phyloP scores from a whole-genome alignment of 768 basidiomycete genomes.

The Suillus hirtellus region DNA sequence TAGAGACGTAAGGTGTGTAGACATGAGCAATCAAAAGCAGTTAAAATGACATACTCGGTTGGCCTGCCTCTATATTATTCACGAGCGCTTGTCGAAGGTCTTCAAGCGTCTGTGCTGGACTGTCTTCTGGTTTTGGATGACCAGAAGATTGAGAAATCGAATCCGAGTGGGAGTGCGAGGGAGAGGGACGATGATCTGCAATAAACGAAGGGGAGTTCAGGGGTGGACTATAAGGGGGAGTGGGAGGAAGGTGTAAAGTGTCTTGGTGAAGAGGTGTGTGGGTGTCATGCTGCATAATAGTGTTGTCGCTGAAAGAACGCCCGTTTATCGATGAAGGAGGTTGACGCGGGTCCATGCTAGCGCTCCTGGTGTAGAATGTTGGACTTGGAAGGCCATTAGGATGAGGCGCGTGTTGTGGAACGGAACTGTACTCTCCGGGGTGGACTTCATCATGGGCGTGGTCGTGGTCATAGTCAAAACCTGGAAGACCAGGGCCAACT shows the following conservation, averaged over 20 bases:
- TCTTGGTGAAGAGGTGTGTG: conserved; percentile 2
- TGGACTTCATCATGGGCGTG: conserved; percentile 7
- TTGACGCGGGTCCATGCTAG: conserved; percentile 7
- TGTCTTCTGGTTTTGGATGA: conserved; percentile 11
- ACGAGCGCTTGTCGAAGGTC: conserved; percentile 21
- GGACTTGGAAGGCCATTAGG: neutral
- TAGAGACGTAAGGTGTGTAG: conserved; percentile 1
- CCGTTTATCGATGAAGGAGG: neutral
- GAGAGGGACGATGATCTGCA: conserved; percentile 3
- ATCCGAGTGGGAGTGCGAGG: neutral
- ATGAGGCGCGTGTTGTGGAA: neutral
- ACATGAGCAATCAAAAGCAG: neutral
- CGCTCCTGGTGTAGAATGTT: conserved; percentile 3
- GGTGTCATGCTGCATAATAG: conserved; percentile 11
- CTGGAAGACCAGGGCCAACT: conserved; percentile 24
- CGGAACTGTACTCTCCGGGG: neutral
- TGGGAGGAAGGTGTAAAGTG: conserved; percentile 17
- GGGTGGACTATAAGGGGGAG: conserved; percentile 34
- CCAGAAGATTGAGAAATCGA: neutral
- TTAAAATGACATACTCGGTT: conserved; percentile 9
- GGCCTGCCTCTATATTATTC: conserved; percentile 13
- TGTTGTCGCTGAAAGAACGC: conserved; percentile 10
- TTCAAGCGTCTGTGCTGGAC: conserved; percentile 22
- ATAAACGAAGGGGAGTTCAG: conserved; percentile 1
- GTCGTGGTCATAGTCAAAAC: conserved; percentile 8